These are phyloP conservation scores for Pestalotiopsis fici DNA, from an alignment of 2,329 filamentous ascomycete species.

Conservation along the genomic window DNA sequence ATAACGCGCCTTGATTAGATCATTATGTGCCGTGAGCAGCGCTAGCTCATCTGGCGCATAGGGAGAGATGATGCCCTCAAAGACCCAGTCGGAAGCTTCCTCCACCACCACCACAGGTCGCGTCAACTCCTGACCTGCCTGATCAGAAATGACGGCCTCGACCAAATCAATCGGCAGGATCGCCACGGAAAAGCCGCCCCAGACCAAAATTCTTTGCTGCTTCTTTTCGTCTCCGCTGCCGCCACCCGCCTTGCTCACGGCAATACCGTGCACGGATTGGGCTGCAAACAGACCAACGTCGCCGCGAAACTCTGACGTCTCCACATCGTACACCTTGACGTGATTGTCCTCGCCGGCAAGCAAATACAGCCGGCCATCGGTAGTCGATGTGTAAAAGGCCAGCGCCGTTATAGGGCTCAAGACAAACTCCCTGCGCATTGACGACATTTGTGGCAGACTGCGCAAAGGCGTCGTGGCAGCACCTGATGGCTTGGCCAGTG, in stretches of 20 bases:
- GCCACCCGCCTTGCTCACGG: slow-evolving; percentile 33
- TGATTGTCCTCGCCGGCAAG: slow-evolving; percentile 63
- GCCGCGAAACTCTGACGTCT: slow-evolving; percentile 35
- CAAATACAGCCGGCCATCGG: slow-evolving; percentile 38
- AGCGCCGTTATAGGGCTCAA: slow-evolving; percentile 62
- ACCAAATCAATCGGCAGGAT: slow-evolving; percentile 34
- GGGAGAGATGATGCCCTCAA: slow-evolving; percentile 63
- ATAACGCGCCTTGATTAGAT: slow-evolving; percentile 54
- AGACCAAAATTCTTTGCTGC: slow-evolving; percentile 53
- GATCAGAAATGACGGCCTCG: slow-evolving; percentile 31
- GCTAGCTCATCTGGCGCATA: slow-evolving; percentile 46
- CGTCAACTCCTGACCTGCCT: slow-evolving; percentile 22
- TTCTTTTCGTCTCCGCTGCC: slow-evolving; percentile 12
- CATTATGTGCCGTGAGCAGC: slow-evolving; percentile 86
- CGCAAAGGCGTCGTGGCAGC: neutral
- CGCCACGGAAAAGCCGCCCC: slow-evolving; percentile 69
- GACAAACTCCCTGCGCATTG: slow-evolving; percentile 33
- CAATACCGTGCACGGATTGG: slow-evolving; percentile 76
- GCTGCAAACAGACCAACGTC: slow-evolving; percentile 58
- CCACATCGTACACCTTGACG: slow-evolving; percentile 53
- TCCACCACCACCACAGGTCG: slow-evolving; percentile 41
- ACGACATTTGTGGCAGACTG: neutral
- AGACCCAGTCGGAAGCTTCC: slow-evolving; percentile 72
- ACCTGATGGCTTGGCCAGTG: neutral
- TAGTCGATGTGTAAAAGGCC: slow-evolving; percentile 44